Evolutionary conservation across 2,329 filamentous ascomycete genomes (phyloP).

Genomic region (Clarireedia hainanense): DNA sequence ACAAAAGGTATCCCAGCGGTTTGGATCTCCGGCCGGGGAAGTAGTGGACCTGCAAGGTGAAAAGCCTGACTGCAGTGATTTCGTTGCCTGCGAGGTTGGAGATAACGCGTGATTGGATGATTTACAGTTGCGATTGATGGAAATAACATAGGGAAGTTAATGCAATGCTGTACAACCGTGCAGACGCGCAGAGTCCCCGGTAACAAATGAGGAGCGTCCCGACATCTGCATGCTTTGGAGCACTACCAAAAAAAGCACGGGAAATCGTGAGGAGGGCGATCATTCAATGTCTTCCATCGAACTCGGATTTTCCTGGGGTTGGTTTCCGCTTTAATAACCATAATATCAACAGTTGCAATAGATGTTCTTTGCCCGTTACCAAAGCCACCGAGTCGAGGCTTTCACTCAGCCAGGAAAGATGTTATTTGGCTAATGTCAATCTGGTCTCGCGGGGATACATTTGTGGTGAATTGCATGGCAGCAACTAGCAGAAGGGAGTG

Average conservation of each 20-base stretch:
- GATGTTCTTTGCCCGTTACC: background rate
- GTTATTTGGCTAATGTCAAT: conserved; percentile 2
- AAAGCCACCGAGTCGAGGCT: conserved; percentile 2
- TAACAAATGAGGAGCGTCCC: conserved; percentile 11
- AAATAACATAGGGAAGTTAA: background rate
- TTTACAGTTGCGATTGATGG: conserved; percentile 1
- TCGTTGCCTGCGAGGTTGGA: background rate
- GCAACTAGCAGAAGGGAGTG: background rate
- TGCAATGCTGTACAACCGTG: conserved; percentile 8
- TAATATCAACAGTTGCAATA: background rate
- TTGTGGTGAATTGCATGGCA: conserved; percentile 5
- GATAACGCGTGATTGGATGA: background rate
- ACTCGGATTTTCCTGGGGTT: conserved; percentile 3
- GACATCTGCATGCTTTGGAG: conserved; percentile 4
- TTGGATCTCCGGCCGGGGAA: conserved; percentile 8
- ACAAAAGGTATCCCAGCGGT: conserved; percentile 6
- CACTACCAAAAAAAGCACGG: conserved; percentile 1
- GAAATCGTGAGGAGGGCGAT: conserved; percentile 3
- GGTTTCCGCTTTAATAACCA: conserved; percentile 6
- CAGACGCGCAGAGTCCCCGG: conserved; percentile 3
- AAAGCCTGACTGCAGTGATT: conserved; percentile 7
- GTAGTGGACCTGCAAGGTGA: conserved; percentile 4
- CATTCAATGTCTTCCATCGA: conserved; percentile 2
- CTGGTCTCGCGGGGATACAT: conserved; percentile 1
- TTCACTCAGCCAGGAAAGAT: conserved; percentile 1